phyloP scores from a whole-genome alignment of 2,329 filamentous ascomycete genomes.

The Sporothrix globosa region DNA sequence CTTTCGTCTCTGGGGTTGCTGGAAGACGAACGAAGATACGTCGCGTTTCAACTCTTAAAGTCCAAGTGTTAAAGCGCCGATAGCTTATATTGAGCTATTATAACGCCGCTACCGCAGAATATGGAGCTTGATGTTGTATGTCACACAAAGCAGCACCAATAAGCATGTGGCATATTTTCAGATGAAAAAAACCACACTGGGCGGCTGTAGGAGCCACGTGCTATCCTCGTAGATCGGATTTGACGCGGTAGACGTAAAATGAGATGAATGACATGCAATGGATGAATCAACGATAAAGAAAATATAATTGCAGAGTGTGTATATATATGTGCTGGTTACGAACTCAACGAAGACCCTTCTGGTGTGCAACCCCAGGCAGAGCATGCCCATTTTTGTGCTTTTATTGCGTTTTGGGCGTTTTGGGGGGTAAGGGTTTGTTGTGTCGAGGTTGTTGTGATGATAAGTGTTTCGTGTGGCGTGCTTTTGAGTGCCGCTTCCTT shows the following conservation, averaged over 20 bases:
- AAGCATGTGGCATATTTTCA: background rate
- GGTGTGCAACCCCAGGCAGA: conserved; percentile 1
- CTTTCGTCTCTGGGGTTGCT: background rate
- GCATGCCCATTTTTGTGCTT: background rate
- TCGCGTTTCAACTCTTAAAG: background rate
- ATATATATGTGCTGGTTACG: conserved; percentile 24
- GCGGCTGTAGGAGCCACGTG: conserved; percentile 5
- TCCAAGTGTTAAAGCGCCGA: too few species aligned
- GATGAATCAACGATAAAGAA: conserved; percentile 19
- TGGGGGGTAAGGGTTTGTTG: background rate
- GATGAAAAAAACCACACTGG: conserved; percentile 11
- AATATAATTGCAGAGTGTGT: conserved; percentile 16
- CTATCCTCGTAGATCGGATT: background rate
- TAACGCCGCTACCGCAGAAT: background rate
- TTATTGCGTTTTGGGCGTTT: background rate
- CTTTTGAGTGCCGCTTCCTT: background rate
- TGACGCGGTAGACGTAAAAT: background rate
- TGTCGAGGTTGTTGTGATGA: background rate
- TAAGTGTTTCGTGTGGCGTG: conserved; percentile 3
- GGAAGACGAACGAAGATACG: background rate
- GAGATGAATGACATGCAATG: background rate
- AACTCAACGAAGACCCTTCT: conserved; percentile 13
- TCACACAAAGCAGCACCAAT: background rate
- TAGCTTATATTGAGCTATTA: too few species aligned
- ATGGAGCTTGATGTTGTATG: background rate